Evolutionary conservation across 2,329 filamentous ascomycete genomes (phyloP).

Genomic region (Ophiognomonia clavigignenti-juglandacearum): DNA sequence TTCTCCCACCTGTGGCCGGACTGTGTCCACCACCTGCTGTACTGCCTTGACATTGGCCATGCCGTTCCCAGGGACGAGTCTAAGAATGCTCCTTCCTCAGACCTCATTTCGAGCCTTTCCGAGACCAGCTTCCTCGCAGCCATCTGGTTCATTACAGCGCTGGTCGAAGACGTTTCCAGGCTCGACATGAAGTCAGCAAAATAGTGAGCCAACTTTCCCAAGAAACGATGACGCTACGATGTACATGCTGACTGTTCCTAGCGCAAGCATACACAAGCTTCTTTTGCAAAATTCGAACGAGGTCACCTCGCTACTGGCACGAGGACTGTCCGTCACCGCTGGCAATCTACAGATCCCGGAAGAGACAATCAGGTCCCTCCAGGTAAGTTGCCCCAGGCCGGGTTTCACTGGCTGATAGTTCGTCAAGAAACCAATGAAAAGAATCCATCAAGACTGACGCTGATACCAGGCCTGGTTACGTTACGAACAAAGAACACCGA

Average conservation of each 20-base stretch:
- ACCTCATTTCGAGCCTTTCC: constrained; percentile 41
- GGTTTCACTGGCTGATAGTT: background rate
- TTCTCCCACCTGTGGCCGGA: constrained; percentile 63
- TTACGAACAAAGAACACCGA: constrained; percentile 63
- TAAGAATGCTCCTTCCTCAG: constrained; percentile 35
- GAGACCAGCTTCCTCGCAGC: constrained; percentile 49
- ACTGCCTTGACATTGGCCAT: constrained; percentile 48
- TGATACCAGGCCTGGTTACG: constrained; percentile 61
- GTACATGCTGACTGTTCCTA: constrained; percentile 18
- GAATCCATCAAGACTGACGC: constrained; percentile 1
- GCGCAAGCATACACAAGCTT: constrained; percentile 33
- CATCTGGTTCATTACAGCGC: constrained; percentile 59
- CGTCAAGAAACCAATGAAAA: too few relatives aligned
- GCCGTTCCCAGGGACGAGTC: constrained; percentile 44
- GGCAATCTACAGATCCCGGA: constrained; percentile 33
- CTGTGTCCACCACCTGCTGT: constrained; percentile 59
- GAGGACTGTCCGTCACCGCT: constrained; percentile 29
- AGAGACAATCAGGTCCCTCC: constrained; percentile 57
- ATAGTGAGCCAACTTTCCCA: constrained; percentile 37
- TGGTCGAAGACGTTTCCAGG: constrained; percentile 65
- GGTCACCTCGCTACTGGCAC: constrained; percentile 34
- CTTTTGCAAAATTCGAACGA: constrained; percentile 37
- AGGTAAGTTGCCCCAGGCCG: constrained; percentile 36
- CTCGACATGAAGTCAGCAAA: constrained; percentile 58
- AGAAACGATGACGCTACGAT: constrained; percentile 25